Evolutionary conservation across 2,329 filamentous ascomycete species (phyloP).

Genomic region (Dothideomycetes sp.): DNA sequence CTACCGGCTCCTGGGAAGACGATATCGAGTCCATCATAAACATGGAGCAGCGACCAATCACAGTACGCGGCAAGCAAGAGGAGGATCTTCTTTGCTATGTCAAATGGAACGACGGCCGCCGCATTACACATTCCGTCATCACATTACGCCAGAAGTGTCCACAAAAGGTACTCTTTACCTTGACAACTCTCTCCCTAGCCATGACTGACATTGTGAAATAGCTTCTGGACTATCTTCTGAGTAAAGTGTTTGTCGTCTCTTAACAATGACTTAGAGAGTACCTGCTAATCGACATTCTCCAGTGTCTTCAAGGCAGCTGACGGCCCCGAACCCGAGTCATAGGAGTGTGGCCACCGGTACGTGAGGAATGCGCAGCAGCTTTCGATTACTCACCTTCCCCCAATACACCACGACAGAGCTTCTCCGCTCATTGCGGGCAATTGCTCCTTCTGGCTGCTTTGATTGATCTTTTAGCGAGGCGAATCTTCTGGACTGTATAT

Average conservation of each 20-base stretch:
- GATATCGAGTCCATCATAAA: conserved; percentile 60
- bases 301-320: background rate
- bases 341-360: no score
- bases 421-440: no score
- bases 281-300: background rate
- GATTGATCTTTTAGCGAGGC: background rate
- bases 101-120: conserved; percentile 62
- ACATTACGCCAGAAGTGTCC: conserved; percentile 66
- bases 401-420: no score
- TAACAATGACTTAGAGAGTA: background rate
- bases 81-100: conserved; percentile 55
- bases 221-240: conserved; percentile 4
- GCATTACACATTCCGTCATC: conserved; percentile 60
- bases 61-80: conserved; percentile 18
- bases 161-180: conserved; percentile 47
- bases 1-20: conserved; percentile 67
- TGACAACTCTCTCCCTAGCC: background rate
- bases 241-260: background rate
- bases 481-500: background rate
- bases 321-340: no score
- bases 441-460: no score
- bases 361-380: no score
- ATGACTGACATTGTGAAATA: background rate
- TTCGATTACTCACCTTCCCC: no score
- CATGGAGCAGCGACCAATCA: conserved; percentile 48